Base-by-base conservation (phyloP, 352 stramenopile genomes). In the Globisporangium yorkense region DNA sequence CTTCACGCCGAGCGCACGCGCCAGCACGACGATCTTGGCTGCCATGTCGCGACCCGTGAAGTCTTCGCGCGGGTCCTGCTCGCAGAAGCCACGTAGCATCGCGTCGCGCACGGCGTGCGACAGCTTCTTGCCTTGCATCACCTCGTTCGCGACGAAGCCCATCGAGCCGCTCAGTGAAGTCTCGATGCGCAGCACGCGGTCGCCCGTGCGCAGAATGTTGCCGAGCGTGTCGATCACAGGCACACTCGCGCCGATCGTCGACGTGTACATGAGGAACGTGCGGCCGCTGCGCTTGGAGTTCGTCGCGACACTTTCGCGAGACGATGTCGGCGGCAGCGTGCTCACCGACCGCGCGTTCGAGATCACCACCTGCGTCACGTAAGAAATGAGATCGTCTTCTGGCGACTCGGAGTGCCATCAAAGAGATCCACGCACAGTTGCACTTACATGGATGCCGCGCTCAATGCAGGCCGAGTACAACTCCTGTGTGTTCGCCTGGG, bases 241-340 rank as follows among this genome's bases (percentile, higher is more conserved):
- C 5, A 92, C 40, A 57, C 74, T 88, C 31, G 80, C 83, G 9
- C 71, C 79, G 53, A 92, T 82, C 9, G 81, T 89, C 9, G 83
- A 89, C 24, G 82, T 86, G 72, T 89, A 91, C 74, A 92, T 80
- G 63, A 89, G 75, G 55, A 87, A 92, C 10, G 80, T 77, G 24
- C 79, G 82, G 0, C 77, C 79, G 12, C 51, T 62, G 48, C 57
- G 66, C 58, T 62, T 68, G 63, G 8, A 33, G 13, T 50, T 61
- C 8, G 71, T 77, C 12, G 77, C 74, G 3, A 88, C 68, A 61
- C 75, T 85, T 49, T 87, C 77, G 10, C 75, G 75, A 6, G 75
- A 86, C 37, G 76, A 68, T 0, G 79, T 87, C 13, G 69, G 61
- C 4, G 79, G 76, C 16, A 92, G 51, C 24, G 65, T 56, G 48